These are phyloP conservation scores for Hymenoscyphus albidus DNA, from an alignment of 2,329 filamentous ascomycete genomes.

Conservation along the genomic window DNA sequence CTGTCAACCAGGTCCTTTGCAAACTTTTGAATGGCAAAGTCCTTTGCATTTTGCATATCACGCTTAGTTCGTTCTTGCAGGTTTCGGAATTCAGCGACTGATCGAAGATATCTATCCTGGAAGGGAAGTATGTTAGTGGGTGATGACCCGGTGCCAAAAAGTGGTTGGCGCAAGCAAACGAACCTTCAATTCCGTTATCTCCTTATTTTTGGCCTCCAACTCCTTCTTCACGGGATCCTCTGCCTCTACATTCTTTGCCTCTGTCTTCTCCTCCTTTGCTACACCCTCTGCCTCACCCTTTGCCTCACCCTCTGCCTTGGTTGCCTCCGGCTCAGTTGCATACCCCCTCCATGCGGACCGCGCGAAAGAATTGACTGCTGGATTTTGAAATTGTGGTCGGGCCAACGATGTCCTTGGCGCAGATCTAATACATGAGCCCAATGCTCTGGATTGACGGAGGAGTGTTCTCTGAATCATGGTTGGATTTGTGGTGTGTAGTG, in stretches of 20 bases:
- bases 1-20: constrained; percentile 92
- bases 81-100: constrained; percentile 95
- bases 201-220: constrained; percentile 67
- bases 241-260: constrained; percentile 36
- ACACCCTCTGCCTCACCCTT: constrained; percentile 23
- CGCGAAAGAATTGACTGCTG: constrained; percentile 31
- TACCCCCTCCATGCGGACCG: constrained; percentile 31
- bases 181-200: constrained; percentile 74
- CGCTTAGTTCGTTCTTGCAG: constrained; percentile 91
- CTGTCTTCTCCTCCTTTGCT: constrained; percentile 26
- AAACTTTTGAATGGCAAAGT: constrained; percentile 93
- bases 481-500: constrained; percentile 21
- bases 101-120: constrained; percentile 91
- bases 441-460: constrained; percentile 44
- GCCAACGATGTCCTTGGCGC: constrained; percentile 24
- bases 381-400: constrained; percentile 39
- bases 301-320: constrained; percentile 39
- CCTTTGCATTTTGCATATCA: constrained; percentile 79
- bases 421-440: constrained; percentile 36
- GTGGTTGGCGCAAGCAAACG: constrained; percentile 43
- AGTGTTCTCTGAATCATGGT: constrained; percentile 49
- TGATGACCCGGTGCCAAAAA: constrained; percentile 5
- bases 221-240: constrained; percentile 56
- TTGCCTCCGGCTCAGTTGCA: constrained; percentile 42
- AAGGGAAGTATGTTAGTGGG: constrained; percentile 9